These are phyloP conservation scores for Curvularia spicifera DNA, from an alignment of 2,329 filamentous ascomycete species.

Conservation along the genomic window DNA sequence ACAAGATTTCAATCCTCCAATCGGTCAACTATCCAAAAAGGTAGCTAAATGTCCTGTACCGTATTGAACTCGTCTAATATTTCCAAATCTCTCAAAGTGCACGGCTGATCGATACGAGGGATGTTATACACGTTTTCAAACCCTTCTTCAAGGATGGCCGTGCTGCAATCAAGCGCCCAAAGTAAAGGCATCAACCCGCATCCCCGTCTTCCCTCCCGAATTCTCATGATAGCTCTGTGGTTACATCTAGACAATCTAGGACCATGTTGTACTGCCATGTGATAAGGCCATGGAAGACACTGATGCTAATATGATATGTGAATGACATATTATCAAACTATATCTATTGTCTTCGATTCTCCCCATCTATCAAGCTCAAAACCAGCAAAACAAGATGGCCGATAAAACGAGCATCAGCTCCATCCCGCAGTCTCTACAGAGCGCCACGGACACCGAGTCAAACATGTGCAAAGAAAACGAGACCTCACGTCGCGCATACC, in stretches of 20 bases:
- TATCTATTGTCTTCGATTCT: background rate
- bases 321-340: background rate
- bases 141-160: background rate
- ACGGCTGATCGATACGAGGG: background rate
- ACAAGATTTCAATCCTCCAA: background rate
- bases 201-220: slow-evolving; percentile 8
- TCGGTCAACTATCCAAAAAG: background rate
- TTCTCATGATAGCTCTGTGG: background rate
- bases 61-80: background rate
- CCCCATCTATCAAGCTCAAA: background rate
- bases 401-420: background rate
- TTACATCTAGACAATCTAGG: background rate
- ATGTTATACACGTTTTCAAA: background rate
- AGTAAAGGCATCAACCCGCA: slow-evolving; percentile 6
- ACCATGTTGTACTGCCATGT: background rate
- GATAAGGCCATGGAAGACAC: background rate
- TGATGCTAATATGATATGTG: background rate
- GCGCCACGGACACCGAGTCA: slow-evolving; percentile 33
- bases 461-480: slow-evolving; percentile 27
- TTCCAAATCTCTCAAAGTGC: background rate
- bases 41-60: background rate
- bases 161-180: slow-evolving; percentile 1
- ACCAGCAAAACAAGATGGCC: background rate
- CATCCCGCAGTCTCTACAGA: slow-evolving; percentile 11
- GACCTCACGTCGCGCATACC: slow-evolving; percentile 36